Base-by-base conservation (phyloP, 768 basidiomycete species). In the Termitomyces sp. region DNA sequence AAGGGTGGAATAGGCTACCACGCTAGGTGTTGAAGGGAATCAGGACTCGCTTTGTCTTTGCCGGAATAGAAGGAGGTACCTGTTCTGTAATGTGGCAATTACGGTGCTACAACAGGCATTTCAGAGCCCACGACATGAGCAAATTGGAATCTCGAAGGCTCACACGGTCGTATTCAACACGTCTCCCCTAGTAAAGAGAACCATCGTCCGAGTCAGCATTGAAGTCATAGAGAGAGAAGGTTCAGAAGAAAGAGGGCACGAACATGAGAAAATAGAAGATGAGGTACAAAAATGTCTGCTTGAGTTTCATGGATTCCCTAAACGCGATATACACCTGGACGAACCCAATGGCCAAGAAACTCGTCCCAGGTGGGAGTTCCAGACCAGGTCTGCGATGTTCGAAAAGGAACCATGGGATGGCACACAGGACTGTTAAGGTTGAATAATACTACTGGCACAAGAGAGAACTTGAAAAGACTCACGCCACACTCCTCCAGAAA, bases 111-210 rank as follows among this genome's bases (percentile, higher is more conserved):
- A 48, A 20, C 4, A 30, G 2, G 10, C 4, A 9, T 36, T 18
- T 51, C 26, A 51, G 49, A 22, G 22, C 1, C 13, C 6, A 34
- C 16, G 24, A 33, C n/a, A n/a, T n/a, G n/a, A n/a, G n/a, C n/a
- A n/a, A n/a, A n/a, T n/a, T n/a, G n/a, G n/a, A n/a, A n/a, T n/a
- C n/a, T n/a, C n/a, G n/a, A n/a, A n/a, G n/a, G n/a, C n/a, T n/a
- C n/a, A 88, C 86, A 89, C 85, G 37, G 86, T 84, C 0, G 88
- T 89, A 66, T 89, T 89, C 40, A 89, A 69, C 2, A 88, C 86
- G 66, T 89, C 87, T 26, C 87, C 87, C 86, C 86, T n/a, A n/a
- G n/a, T 88, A 55, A n/a, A n/a, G n/a, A 45, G 9, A 12, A 36
- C 12, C 34, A 36, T 36, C 34, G 8, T 9, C 34, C 34, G 34